phyloP scores from a whole-genome alignment of 192 early-diverging fungal species.

The Coemansia sp. region DNA sequence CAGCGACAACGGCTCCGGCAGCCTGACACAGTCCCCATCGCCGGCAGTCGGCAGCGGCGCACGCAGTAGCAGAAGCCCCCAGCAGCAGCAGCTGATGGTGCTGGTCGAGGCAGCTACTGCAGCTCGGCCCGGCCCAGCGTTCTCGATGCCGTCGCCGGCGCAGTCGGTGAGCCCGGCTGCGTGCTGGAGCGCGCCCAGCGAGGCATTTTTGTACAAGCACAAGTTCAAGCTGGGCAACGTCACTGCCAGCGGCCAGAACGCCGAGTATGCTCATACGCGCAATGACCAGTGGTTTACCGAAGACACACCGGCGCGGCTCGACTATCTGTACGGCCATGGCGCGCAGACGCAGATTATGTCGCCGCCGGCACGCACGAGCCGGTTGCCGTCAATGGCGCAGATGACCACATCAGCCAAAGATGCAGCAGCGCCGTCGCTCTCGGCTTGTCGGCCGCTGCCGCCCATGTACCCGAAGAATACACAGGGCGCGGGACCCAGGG shows the following conservation, averaged over 20 bases:
- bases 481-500: slow-evolving; percentile 4
- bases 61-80: slow-evolving; percentile 6
- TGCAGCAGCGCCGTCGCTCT: slow-evolving; percentile 5
- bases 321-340: slow-evolving; percentile 34
- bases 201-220: neutral
- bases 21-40: neutral
- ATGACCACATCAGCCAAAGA: slow-evolving; percentile 3
- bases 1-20: slow-evolving; percentile 12
- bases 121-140: slow-evolving; percentile 7
- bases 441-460: neutral
- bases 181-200: neutral
- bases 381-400: slow-evolving; percentile 2
- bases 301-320: slow-evolving; percentile 28
- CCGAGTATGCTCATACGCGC: slow-evolving; percentile 39
- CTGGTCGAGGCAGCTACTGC: slow-evolving; percentile 41
- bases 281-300: slow-evolving; percentile 48
- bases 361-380: slow-evolving; percentile 10
- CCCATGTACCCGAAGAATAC: neutral
- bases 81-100: slow-evolving; percentile 35
- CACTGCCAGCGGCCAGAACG: slow-evolving; percentile 5
- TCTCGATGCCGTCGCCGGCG: slow-evolving; percentile 1
- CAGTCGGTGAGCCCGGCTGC: neutral
- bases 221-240: slow-evolving; percentile 4
- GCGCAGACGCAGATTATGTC: slow-evolving; percentile 3
- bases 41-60: neutral